Evolutionary conservation across 352 stramenopile species (phyloP).

Genomic region (Globisporangium rhizosaccharum): DNA sequence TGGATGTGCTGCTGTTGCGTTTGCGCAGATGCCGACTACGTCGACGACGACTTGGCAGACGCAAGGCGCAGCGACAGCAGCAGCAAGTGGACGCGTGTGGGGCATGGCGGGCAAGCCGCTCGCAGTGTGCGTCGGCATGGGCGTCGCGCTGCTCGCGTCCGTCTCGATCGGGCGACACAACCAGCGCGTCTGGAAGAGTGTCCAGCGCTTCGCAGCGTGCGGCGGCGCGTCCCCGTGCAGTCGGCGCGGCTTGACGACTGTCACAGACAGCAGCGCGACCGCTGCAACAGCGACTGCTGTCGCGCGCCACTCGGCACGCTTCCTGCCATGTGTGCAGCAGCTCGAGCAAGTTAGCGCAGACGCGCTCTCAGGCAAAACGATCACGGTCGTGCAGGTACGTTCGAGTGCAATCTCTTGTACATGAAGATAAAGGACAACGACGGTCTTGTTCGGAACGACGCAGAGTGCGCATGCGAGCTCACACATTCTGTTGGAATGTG

Average conservation of each 20-base stretch:
- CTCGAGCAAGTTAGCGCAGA: slow-evolving; percentile 21
- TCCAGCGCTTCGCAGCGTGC: slow-evolving; percentile 24
- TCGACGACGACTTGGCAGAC: not conserved
- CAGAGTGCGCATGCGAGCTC: not conserved
- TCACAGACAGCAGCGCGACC: not conserved
- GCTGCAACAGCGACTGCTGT: not conserved
- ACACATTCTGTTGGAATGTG: not conserved
- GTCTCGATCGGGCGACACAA: slow-evolving; percentile 53
- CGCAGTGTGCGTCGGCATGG: slow-evolving; percentile 62
- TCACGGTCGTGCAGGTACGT: slow-evolving; percentile 69
- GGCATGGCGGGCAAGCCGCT: slow-evolving; percentile 23
- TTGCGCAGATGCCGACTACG: not conserved
- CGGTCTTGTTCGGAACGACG: not conserved
- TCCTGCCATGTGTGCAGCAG: slow-evolving; percentile 50
- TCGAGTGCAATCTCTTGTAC: no score
- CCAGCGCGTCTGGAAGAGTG: slow-evolving; percentile 38
- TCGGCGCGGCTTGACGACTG: slow-evolving; percentile 16
- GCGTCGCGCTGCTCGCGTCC: slow-evolving; percentile 63
- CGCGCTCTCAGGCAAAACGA: slow-evolving; percentile 51
- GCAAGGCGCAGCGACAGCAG: not conserved
- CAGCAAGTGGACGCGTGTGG: not conserved
- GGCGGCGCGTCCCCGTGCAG: slow-evolving; percentile 5
- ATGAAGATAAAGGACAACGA: no score
- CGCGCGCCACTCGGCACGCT: slow-evolving; percentile 9
- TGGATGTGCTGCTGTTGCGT: not conserved